Evolutionary conservation across 2,329 filamentous ascomycete species (phyloP), one percentile per base, ranked within the genome.

Genomic region (Zasmidium angulare): DNA sequence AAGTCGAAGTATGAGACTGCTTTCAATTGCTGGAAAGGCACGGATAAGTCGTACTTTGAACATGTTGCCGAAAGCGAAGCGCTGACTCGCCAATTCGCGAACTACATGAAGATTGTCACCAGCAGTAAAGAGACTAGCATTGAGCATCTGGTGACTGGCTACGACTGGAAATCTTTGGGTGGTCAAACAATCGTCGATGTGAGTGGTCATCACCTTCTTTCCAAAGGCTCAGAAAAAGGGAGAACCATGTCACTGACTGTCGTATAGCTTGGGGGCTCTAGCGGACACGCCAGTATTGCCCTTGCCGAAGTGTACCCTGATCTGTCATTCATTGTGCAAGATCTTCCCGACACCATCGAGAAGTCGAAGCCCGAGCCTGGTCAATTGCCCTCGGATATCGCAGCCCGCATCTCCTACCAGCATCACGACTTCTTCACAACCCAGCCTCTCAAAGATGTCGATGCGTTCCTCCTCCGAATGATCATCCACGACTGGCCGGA

Each of bases 401-500:
- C 6, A 21, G 12, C 9, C 17, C 47, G 47, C 19, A 29, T 55
- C 10, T 17, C 14, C 7, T 57, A 48, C 48, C 19, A 31, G 50
- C 21, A 17, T 2, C 59, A 62, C 43, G 56, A 59, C 43, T 59
- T 62, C 47, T 62, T 62, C 43, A 20, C 52, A 26, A 22, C 46
- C 19, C 59, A 62, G 43, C 65, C 68, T 1, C 60, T 69, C 11
- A 56, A 56, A 4, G 59, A 63, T 50, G 73, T 72, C 9, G 68
- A 72, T 54, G 61, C 72, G 19, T 68, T 67, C 48, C 50, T 68
- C 23, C 53, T 68, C 12, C 61, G 63, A 21, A 53, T 51, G 46
- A 60, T 65, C 43, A 40, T 65, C n/a, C 66, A 68, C 57, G 56
- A 67, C 56, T 68, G 65, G 66, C 58, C 65, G 9, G 62, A 66